phyloP scores from a whole-genome alignment of 371 early-diverging fungal species.

The Rhizopus stolonifer region DNA sequence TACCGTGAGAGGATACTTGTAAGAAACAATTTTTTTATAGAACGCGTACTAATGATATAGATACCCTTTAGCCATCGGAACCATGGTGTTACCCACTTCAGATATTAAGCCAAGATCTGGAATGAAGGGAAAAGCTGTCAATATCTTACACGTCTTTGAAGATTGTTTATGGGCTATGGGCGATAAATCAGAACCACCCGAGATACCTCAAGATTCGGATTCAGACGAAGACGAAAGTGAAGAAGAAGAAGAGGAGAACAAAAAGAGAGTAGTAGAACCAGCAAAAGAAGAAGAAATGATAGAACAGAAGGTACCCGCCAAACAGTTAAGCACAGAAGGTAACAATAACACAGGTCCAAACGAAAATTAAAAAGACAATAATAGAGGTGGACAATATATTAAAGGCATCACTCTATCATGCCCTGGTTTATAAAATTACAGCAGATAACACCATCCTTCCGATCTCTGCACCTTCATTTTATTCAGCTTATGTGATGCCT shows the following conservation, averaged over 20 bases:
- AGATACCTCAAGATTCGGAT: constrained; percentile 27
- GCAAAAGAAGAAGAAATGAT: background rate
- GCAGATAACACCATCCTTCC: constrained; percentile 54
- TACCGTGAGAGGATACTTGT: constrained; percentile 53
- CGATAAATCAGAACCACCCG: constrained; percentile 55
- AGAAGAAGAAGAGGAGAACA: constrained; percentile 21
- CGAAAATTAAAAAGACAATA: background rate
- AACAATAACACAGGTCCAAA: background rate
- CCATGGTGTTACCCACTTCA: constrained; percentile 51
- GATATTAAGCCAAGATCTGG: constrained; percentile 51
- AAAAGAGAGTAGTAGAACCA: constrained; percentile 7
- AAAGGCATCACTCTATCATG: constrained; percentile 60
- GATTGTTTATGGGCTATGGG: constrained; percentile 74
- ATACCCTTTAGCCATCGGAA: constrained; percentile 59
- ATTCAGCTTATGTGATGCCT: constrained; percentile 63
- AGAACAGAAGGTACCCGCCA: background rate
- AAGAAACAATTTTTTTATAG: too few species aligned
- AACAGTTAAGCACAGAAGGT: constrained; percentile 20
- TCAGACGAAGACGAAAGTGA: constrained; percentile 29
- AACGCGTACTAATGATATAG: too few species aligned
- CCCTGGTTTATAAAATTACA: constrained; percentile 61
- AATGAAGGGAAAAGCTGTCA: constrained; percentile 73
- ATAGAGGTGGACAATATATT: constrained; percentile 63
- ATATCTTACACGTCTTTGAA: constrained; percentile 64
- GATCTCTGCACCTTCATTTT: constrained; percentile 62